phyloP scores from a whole-genome alignment of 441 rosid genomes.

The Jatropha podagrica region DNA sequence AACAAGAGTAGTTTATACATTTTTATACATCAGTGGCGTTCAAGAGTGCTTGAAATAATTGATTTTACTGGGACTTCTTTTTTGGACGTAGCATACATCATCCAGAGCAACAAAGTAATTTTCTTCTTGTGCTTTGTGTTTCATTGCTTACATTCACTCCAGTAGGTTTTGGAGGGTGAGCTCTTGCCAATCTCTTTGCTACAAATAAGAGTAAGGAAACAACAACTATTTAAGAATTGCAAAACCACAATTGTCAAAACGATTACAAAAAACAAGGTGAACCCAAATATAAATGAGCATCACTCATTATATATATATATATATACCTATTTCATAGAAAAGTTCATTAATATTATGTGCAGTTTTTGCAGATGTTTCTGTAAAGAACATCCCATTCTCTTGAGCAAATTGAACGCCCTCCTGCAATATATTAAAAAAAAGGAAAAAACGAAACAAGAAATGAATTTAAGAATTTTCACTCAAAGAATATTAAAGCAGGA shows the following conservation, averaged over 20 bases:
- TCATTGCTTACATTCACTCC: conserved; percentile 40
- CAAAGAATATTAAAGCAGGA: background rate
- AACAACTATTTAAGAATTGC: background rate
- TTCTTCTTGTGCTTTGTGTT: conserved; percentile 34
- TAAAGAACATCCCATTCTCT: conserved; percentile 63
- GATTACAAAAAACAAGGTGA: background rate
- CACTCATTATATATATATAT: too few relatives aligned
- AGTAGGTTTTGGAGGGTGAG: conserved; percentile 38
- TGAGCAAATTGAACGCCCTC: conserved; percentile 61
- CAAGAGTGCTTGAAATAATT: background rate
- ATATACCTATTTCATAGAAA: conserved; percentile 68
- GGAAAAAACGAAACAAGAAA: background rate
- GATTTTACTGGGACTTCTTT: background rate
- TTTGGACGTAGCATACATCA: conserved; percentile 14
- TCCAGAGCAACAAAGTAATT: conserved; percentile 41
- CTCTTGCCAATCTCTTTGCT: conserved; percentile 51
- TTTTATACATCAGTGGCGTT: background rate
- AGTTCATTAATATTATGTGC: conserved; percentile 68
- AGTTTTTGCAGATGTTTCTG: conserved; percentile 74
- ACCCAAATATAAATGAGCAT: too few relatives aligned
- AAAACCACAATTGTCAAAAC: background rate
- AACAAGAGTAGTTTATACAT: background rate
- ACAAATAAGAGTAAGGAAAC: conserved; percentile 18
- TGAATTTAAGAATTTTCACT: background rate
- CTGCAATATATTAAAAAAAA: conserved; percentile 32